Percentiles rank a stretch among this genome's conserved stretches.
Evolutionary conservation across 805 yeast genomes (phyloP).

Genomic region (Sugiyamaella chiloensis): DNA sequence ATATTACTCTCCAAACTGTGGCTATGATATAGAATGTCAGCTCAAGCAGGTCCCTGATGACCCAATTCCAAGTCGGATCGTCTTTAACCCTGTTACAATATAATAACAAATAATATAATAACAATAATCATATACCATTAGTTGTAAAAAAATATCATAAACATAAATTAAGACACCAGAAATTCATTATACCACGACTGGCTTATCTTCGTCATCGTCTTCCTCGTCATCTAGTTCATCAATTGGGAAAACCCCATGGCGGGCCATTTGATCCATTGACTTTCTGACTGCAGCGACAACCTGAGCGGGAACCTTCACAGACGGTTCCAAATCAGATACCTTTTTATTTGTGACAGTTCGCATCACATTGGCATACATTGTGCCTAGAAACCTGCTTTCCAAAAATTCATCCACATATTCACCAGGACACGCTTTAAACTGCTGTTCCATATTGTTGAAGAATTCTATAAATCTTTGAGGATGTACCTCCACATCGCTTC

Average conservation of each 20-base stretch:
- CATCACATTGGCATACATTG: conserved; percentile 13
- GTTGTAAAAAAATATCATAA: background rate
- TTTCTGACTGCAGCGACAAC: conserved; percentile 9
- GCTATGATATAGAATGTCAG: conserved; percentile 17
- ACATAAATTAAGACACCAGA: background rate
- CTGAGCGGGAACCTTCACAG: conserved; percentile 6
- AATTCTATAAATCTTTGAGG: conserved; percentile 34
- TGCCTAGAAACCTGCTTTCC: conserved; percentile 26
- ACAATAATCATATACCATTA: background rate
- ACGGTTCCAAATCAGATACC: conserved; percentile 3
- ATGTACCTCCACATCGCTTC: conserved; percentile 29
- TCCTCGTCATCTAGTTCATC: conserved; percentile 6
- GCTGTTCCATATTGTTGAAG: conserved; percentile 34
- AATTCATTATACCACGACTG: background rate
- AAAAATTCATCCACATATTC: conserved; percentile 43
- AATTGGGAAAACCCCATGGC: conserved; percentile 4
- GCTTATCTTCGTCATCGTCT: conserved; percentile 14
- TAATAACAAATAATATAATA: background rate
- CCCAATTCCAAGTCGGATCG: conserved; percentile 1
- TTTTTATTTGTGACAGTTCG: background rate
- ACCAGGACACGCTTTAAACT: conserved; percentile 41
- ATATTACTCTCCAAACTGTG: conserved; percentile 1
- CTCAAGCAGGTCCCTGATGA: conserved; percentile 11
- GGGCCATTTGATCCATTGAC: conserved; percentile 3
- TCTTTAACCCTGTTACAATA: background rate